Evolutionary conservation across 2,329 filamentous ascomycete genomes (phyloP).

Genomic region (Xylariaceae sp.): DNA sequence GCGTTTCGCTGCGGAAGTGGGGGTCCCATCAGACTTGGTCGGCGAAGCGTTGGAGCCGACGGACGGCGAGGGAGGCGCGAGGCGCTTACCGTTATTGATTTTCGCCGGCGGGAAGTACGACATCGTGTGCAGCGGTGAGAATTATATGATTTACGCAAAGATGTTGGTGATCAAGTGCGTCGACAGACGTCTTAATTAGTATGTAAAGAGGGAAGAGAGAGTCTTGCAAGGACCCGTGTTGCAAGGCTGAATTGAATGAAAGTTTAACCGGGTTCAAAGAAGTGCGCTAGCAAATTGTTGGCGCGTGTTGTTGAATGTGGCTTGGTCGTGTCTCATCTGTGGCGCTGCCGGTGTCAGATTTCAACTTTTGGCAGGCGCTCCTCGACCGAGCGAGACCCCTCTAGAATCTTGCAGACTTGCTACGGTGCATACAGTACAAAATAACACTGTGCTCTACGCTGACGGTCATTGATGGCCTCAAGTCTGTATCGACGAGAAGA

Average conservation of each 20-base stretch:
- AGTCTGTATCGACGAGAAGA: too few species aligned
- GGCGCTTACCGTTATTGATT: conserved; percentile 50
- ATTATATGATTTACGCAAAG: background rate
- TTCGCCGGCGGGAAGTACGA: conserved; percentile 60
- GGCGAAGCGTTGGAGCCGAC: conserved; percentile 55
- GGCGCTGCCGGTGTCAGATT: too few species aligned
- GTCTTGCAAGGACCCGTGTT: conserved; percentile 8
- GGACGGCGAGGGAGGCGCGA: conserved; percentile 59
- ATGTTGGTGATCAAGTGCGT: conserved; percentile 18
- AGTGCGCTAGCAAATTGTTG: background rate
- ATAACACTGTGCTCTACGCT: too few species aligned
- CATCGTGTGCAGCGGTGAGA: conserved; percentile 48
- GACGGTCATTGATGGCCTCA: too few species aligned
- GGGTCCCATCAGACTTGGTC: conserved; percentile 18
- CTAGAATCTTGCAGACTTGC: too few species aligned
- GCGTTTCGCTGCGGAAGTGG: conserved; percentile 45
- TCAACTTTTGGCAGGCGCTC: too few species aligned
- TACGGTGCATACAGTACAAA: too few species aligned
- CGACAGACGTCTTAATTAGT: conserved; percentile 17
- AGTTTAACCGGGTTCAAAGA: too few species aligned
- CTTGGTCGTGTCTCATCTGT: too few species aligned
- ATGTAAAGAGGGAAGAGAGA: conserved; percentile 17
- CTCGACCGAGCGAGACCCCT: too few species aligned
- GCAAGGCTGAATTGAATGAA: too few species aligned
- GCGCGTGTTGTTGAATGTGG: conserved; percentile 9